Conservation (phyloP, 306 rosid genomes). For the Citrullus mucosospermus region DNA sequence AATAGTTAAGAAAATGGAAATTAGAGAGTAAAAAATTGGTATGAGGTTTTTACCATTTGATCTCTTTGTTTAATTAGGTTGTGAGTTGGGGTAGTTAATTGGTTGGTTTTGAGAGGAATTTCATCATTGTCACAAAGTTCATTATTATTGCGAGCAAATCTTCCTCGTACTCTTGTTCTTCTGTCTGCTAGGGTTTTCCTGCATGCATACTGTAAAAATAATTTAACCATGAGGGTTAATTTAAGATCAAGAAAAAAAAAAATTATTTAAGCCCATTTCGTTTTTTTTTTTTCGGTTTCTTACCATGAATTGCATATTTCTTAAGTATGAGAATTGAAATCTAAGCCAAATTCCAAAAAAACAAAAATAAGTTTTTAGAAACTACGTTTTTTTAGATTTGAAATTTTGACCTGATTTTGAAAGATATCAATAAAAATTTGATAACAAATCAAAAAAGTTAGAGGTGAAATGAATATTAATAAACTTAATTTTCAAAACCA, state of each 20-base stretch:
- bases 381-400: no score
- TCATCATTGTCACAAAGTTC: constrained; percentile 32
- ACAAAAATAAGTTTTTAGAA: no score
- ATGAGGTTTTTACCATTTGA: not conserved
- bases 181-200: constrained; percentile 93
- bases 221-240: not conserved
- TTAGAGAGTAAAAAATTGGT: not conserved
- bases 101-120: constrained; percentile 5
- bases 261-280: no score
- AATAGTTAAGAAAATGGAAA: not conserved
- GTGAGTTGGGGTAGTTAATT: not conserved
- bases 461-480: no score
- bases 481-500: no score
- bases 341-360: no score
- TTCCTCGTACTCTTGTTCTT: constrained; percentile 84
- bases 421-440: no score
- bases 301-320: no score
- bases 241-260: not conserved
- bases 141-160: constrained; percentile 83
- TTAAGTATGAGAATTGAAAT: no score
- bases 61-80: not conserved
- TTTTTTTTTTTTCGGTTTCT: no score
- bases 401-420: no score
- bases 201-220: constrained; percentile 67
- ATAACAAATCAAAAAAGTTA: no score